phyloP scores from a whole-genome alignment of 1,284 basidiomycete species.

The Pseudozyma pruni region DNA sequence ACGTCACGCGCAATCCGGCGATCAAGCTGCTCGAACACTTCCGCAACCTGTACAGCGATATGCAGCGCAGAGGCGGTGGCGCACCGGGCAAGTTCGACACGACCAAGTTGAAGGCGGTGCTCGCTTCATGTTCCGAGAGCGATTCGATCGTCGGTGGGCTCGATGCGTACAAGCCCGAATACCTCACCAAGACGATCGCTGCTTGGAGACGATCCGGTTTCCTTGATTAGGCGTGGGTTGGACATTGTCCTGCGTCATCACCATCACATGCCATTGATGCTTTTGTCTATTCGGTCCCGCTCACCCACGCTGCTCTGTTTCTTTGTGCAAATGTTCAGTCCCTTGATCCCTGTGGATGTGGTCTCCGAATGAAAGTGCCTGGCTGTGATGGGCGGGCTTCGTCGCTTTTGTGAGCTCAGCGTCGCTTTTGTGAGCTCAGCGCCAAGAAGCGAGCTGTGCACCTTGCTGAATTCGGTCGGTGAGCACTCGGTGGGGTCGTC shows the following conservation, averaged over 20 bases:
- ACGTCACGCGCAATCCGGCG: constrained; percentile 71
- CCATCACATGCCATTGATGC: too few species aligned
- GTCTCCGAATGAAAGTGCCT: too few species aligned
- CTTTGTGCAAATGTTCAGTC: too few species aligned
- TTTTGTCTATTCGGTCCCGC: too few species aligned
- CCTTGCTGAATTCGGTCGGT: neutral
- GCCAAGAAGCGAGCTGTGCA: neutral
- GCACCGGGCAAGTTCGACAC: constrained; percentile 22
- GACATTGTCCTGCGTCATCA: too few species aligned
- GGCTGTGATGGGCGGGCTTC: too few species aligned
- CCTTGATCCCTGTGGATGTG: too few species aligned
- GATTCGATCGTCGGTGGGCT: constrained; percentile 10
- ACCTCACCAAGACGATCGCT: constrained; percentile 18
- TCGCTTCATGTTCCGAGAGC: constrained; percentile 9
- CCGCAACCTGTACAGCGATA: constrained; percentile 64
- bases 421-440: too few species aligned
- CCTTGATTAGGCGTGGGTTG: constrained; percentile 5
- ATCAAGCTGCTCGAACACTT: constrained; percentile 72
- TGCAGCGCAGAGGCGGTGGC: neutral
- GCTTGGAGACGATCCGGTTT: constrained; percentile 32
- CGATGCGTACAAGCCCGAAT: constrained; percentile 19
- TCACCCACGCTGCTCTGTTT: too few species aligned
- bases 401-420: too few species aligned
- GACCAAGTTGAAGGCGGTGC: constrained; percentile 3
- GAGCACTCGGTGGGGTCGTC: constrained; percentile 1